Conservation (phyloP, 2,329 filamentous ascomycete genomes). For the Atkinsonella hypoxylon region DNA sequence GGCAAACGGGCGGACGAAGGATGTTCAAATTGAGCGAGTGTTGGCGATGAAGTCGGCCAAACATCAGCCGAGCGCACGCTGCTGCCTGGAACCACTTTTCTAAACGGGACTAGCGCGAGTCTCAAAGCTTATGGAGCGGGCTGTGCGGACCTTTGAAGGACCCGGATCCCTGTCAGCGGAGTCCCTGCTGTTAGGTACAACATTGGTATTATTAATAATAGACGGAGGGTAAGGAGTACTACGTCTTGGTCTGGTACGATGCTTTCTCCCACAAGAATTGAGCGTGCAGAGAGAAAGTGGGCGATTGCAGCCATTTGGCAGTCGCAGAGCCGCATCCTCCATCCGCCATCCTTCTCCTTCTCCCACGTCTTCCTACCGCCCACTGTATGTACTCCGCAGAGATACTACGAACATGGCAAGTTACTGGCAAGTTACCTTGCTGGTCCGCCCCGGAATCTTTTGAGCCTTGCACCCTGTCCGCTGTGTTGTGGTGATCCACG, state of each 20-base stretch:
- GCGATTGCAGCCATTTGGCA: not conserved
- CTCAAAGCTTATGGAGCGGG: conserved; percentile 8
- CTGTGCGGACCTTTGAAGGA: conserved; percentile 4
- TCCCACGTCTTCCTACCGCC: no score
- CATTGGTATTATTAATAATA: not conserved
- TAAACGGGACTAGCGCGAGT: conserved; percentile 8
- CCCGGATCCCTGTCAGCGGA: conserved; percentile 8
- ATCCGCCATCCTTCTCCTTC: no score
- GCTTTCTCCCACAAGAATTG: not conserved
- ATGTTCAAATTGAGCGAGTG: conserved; percentile 1
- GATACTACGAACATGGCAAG: not conserved
- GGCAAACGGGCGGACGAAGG: conserved; percentile 1
- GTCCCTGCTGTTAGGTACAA: not conserved
- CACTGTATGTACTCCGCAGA: no score
- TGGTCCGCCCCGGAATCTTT: not conserved
- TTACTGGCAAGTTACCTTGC: not conserved
- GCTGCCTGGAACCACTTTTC: conserved; percentile 11
- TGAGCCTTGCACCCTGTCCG: not conserved
- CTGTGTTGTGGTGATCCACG: not conserved
- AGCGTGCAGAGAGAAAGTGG: not conserved
- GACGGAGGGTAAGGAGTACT: no score
- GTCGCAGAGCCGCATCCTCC: conserved; percentile 2
- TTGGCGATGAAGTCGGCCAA: conserved; percentile 5
- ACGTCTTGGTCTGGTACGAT: not conserved
- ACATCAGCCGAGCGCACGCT: conserved; percentile 12